These are phyloP conservation scores for Sporisorium exsertum DNA, from an alignment of 1,284 basidiomycete genomes.

Conservation along the genomic window DNA sequence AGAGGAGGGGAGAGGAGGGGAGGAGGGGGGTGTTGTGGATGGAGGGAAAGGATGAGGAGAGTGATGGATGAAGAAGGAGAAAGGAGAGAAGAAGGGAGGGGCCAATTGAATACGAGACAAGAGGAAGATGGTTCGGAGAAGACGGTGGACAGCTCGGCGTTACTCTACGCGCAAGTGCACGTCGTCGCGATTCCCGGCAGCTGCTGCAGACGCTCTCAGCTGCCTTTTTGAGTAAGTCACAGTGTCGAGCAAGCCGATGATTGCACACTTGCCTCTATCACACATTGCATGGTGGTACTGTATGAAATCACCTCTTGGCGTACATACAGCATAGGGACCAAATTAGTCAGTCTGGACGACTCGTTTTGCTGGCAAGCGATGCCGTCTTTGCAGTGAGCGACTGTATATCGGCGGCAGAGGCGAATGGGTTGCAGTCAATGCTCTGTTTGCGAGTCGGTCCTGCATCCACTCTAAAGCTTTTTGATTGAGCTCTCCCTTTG, in stretches of 20 bases:
- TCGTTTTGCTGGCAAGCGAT: not conserved
- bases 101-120: not conserved
- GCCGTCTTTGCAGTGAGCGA: not conserved
- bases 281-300: not conserved
- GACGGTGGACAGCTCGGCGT: constrained; percentile 22
- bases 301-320: not conserved
- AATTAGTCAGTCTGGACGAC: no score
- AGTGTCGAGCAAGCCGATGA: not conserved
- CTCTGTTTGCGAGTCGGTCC: not conserved
- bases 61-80: not conserved
- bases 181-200: not conserved
- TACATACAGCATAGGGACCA: not conserved
- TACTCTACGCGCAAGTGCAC: constrained; percentile 7
- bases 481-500: not conserved
- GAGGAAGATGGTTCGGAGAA: constrained; percentile 10
- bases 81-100: not conserved
- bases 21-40: constrained; percentile 7
- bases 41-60: not conserved
- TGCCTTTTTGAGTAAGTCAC: not conserved
- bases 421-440: constrained; percentile 5
- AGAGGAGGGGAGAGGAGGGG: constrained; percentile 9
- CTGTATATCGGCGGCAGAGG: not conserved
- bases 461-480: constrained; percentile 2
- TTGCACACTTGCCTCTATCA: not conserved
- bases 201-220: not conserved